These are phyloP conservation scores for Dispira simplex DNA, from an alignment of 192 early-diverging fungal genomes.

Conservation along the genomic window DNA sequence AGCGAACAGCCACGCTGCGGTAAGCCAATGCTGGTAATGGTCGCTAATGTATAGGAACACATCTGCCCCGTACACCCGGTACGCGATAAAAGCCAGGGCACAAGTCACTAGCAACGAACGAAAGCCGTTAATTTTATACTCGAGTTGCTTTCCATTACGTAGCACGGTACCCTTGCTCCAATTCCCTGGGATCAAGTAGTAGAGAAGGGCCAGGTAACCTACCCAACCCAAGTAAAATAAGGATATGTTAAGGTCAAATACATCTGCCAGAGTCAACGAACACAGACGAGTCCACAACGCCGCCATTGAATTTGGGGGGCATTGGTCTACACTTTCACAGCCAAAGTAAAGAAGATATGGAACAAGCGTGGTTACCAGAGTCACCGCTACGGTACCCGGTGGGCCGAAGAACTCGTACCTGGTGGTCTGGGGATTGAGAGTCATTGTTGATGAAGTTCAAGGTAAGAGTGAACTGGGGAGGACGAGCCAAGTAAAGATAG, in stretches of 20 bases:
- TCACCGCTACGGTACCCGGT: conserved; percentile 37
- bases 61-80: conserved; percentile 29
- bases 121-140: conserved; percentile 77
- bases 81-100: conserved; percentile 21
- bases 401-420: conserved; percentile 73
- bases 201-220: conserved; percentile 43
- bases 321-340: conserved; percentile 29
- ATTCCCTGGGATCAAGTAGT: conserved; percentile 51
- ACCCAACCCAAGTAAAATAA: conserved; percentile 50
- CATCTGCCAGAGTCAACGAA: conserved; percentile 19
- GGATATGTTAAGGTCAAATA: conserved; percentile 30
- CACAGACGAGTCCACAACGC: conserved; percentile 12
- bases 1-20: conserved; percentile 49
- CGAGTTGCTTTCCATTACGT: conserved; percentile 52
- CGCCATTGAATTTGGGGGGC: conserved; percentile 25
- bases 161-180: conserved; percentile 45
- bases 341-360: conserved; percentile 29
- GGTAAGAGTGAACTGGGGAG: too few species aligned
- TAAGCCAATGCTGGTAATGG: conserved; percentile 55
- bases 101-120: conserved; percentile 37
- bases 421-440: conserved; percentile 44
- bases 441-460: not conserved
- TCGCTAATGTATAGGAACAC: conserved; percentile 72
- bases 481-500: too few species aligned
- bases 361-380: conserved; percentile 23